phyloP scores from a whole-genome alignment of 257 asterid genomes.

The Salvia hispanica region DNA sequence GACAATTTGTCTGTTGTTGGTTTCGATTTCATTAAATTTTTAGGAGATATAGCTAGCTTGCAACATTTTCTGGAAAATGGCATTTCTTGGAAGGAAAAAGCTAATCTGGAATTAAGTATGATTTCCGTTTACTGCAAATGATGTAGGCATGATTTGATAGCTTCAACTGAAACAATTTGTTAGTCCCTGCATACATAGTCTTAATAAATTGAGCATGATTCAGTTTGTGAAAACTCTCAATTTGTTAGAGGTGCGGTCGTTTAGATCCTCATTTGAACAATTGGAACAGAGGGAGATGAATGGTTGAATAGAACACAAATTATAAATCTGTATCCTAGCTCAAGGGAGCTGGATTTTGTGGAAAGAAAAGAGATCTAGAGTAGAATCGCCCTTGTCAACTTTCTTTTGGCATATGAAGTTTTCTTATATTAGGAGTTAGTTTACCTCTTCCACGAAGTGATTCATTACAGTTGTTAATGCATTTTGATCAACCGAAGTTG shows the following conservation, averaged over 20 bases:
- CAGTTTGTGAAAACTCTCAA: not conserved
- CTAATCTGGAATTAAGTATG: not conserved
- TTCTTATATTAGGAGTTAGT: not conserved
- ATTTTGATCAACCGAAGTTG: not conserved
- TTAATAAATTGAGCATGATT: not conserved
- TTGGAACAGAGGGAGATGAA: too few species aligned
- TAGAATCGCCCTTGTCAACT: not conserved
- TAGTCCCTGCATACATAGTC: not conserved
- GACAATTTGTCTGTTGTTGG: not conserved
- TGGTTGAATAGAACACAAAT: not conserved
- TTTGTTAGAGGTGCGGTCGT: too few species aligned
- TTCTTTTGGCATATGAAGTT: not conserved
- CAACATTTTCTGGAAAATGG: not conserved
- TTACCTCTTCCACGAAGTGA: not conserved
- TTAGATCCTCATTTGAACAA: too few species aligned
- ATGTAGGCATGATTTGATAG: not conserved
- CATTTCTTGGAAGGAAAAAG: not conserved
- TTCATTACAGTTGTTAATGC: not conserved
- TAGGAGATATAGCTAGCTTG: slow-evolving; percentile 1
- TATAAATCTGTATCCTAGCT: not conserved
- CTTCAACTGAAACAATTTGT: not conserved
- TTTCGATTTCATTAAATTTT: not conserved
- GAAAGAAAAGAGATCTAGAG: too few species aligned
- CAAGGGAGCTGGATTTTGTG: not conserved
- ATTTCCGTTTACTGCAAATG: not conserved